phyloP scores from a whole-genome alignment of 2,329 filamentous ascomycete species.

The Penicillium digitatum region DNA sequence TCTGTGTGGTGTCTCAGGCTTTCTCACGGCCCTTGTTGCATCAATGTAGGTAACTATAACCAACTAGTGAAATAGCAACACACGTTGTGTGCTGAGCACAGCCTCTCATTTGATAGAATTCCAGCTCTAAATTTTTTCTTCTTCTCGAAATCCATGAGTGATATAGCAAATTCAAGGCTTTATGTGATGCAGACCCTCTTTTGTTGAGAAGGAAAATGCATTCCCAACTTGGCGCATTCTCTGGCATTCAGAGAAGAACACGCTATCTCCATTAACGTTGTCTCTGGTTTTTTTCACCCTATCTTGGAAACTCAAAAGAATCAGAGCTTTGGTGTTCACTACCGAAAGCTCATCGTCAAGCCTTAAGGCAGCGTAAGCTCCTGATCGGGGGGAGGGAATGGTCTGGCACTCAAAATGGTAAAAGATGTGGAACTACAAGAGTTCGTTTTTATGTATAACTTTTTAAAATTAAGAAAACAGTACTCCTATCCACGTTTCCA shows the following conservation, averaged over 20 bases:
- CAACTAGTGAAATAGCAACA: too few species aligned
- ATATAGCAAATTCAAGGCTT: not conserved
- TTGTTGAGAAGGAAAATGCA: not conserved
- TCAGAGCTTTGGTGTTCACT: not conserved
- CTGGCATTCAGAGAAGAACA: not conserved
- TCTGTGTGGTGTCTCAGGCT: not conserved
- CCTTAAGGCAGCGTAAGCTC: not conserved
- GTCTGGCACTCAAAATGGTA: not conserved
- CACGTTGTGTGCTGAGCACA: not conserved
- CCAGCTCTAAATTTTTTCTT: not conserved
- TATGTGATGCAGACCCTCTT: not conserved
- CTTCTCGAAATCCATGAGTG: not conserved
- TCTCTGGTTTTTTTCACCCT: not conserved
- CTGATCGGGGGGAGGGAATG: too few species aligned
- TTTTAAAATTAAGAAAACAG: too few species aligned
- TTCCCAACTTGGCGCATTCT: not conserved
- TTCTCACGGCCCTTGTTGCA: not conserved
- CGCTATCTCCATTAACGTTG: not conserved
- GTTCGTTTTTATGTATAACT: too few species aligned
- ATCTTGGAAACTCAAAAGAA: not conserved
- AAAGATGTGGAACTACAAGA: not conserved
- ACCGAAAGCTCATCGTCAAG: not conserved
- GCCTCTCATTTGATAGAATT: not conserved
- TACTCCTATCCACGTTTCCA: too few species aligned
- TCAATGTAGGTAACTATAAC: not conserved